Percentiles rank a stretch among this genome's conserved stretches.
Evolutionary conservation across 2,329 filamentous ascomycete species (phyloP).

Genomic region (Calonectria crousiana): DNA sequence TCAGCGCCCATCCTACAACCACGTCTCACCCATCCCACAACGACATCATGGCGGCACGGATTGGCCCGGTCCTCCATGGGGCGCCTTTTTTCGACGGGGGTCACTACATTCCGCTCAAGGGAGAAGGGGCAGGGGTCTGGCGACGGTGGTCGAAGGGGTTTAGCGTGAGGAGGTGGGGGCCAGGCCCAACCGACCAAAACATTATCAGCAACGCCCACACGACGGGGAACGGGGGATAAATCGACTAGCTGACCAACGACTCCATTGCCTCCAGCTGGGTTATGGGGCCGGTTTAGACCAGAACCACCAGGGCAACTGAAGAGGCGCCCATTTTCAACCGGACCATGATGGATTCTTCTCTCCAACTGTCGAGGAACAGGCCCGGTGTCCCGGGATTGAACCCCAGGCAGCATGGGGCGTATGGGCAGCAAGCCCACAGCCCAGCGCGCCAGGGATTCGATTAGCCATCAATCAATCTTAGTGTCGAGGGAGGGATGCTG

Average conservation of each 20-base stretch:
- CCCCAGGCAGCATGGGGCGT: slow-evolving; percentile 14
- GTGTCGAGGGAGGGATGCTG: slow-evolving; percentile 19
- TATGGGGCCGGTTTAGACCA: slow-evolving; percentile 10
- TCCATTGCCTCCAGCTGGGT: slow-evolving; percentile 10
- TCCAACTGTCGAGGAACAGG: slow-evolving; percentile 24
- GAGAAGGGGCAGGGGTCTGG: slow-evolving; percentile 3
- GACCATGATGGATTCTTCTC: slow-evolving; percentile 5
- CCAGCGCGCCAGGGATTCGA: slow-evolving; percentile 13
- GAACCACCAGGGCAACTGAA: slow-evolving; percentile 1
- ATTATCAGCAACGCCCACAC: slow-evolving; percentile 17
- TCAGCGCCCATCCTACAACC: background rate
- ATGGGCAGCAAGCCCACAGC: slow-evolving; percentile 12
- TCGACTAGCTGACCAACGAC: slow-evolving; percentile 8
- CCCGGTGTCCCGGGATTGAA: slow-evolving; percentile 24
- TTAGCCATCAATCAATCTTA: slow-evolving; percentile 12
- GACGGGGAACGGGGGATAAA: slow-evolving; percentile 4
- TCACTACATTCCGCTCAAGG: slow-evolving; percentile 21
- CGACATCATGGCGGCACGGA: slow-evolving; percentile 11
- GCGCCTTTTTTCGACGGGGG: slow-evolving; percentile 16
- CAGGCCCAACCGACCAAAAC: slow-evolving; percentile 18
- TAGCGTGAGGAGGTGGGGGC: slow-evolving; percentile 25
- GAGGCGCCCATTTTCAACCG: slow-evolving; percentile 2
- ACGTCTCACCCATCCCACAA: background rate
- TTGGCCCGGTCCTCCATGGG: slow-evolving; percentile 18
- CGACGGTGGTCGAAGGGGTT: slow-evolving; percentile 19